Evolutionary conservation across 2,329 filamentous ascomycete genomes (phyloP).

Genomic region (Phialophora macrospora): DNA sequence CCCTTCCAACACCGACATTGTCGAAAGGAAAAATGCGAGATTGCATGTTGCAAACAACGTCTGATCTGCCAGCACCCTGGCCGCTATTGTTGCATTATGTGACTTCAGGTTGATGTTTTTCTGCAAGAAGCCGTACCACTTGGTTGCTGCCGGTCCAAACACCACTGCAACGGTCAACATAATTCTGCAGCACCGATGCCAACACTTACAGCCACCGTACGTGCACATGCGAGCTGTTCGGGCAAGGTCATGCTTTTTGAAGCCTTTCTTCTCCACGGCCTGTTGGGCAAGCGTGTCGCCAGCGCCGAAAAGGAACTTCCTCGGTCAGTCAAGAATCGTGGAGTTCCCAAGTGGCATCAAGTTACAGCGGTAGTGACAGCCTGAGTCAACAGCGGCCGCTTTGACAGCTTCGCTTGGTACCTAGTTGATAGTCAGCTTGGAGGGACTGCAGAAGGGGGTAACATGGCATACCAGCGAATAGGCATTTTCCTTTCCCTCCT

Average conservation of each 20-base stretch:
- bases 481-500: conserved; percentile 17
- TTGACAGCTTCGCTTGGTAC: conserved; percentile 84
- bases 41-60: conserved; percentile 81
- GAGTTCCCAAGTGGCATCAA: conserved; percentile 14
- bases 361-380: conserved; percentile 79
- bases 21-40: conserved; percentile 78
- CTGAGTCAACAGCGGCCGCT: conserved; percentile 85
- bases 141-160: conserved; percentile 86
- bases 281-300: conserved; percentile 93
- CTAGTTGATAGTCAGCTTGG: conserved; percentile 48
- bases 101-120: conserved; percentile 69
- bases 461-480: conserved; percentile 26
- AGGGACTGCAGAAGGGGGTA: conserved; percentile 34
- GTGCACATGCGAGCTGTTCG: conserved; percentile 56
- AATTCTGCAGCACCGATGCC: not conserved
- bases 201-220: conserved; percentile 54
- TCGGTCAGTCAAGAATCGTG: conserved; percentile 14
- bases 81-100: conserved; percentile 70
- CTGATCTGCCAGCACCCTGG: conserved; percentile 82
- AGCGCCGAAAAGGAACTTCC: conserved; percentile 80
- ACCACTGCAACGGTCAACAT: conserved; percentile 58
- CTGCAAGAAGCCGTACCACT: conserved; percentile 83
- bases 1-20: conserved; percentile 84
- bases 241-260: conserved; percentile 71
- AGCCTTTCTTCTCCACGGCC: conserved; percentile 78